Evolutionary conservation across 2,329 filamentous ascomycete genomes (phyloP).

Genomic region (Colletotrichum chrysophilum): DNA sequence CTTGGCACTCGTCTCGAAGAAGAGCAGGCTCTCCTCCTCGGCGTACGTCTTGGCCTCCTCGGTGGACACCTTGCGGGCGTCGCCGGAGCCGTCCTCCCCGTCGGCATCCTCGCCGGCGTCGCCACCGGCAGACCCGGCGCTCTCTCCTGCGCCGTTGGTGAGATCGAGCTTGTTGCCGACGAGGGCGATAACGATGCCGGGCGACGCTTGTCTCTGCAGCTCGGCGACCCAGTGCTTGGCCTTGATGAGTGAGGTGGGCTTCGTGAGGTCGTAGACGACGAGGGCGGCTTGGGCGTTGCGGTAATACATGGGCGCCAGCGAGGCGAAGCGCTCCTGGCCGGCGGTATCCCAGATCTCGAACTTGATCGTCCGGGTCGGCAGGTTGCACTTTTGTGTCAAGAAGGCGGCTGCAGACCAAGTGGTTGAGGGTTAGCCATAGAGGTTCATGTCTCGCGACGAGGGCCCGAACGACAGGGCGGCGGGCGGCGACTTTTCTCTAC

Average conservation of each 20-base stretch:
- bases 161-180: constrained; percentile 98
- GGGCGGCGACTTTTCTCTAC: constrained; percentile 29
- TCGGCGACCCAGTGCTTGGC: constrained; percentile 99
- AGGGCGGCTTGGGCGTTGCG: constrained; percentile 97
- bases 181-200: constrained; percentile 94
- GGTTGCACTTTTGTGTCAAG: constrained; percentile 97
- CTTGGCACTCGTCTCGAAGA: constrained; percentile 99
- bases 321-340: constrained; percentile 96
- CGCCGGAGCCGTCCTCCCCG: constrained; percentile 63
- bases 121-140: constrained; percentile 50
- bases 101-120: constrained; percentile 53
- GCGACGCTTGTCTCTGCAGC: constrained; percentile 92
- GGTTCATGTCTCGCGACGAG: neutral
- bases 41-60: constrained; percentile 92
- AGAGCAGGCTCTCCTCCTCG: constrained; percentile 90
- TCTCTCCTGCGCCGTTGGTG: constrained; percentile 65
- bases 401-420: constrained; percentile 76
- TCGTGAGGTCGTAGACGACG: constrained; percentile 98
- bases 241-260: constrained; percentile 92
- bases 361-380: constrained; percentile 89
- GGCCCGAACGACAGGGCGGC: neutral
- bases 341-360: constrained; percentile 99
- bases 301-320: constrained; percentile 98
- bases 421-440: constrained; percentile 3
- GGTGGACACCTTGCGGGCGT: constrained; percentile 88